phyloP scores from a whole-genome alignment of 78 protist genomes.

The Chrysochromulina parva region DNA sequence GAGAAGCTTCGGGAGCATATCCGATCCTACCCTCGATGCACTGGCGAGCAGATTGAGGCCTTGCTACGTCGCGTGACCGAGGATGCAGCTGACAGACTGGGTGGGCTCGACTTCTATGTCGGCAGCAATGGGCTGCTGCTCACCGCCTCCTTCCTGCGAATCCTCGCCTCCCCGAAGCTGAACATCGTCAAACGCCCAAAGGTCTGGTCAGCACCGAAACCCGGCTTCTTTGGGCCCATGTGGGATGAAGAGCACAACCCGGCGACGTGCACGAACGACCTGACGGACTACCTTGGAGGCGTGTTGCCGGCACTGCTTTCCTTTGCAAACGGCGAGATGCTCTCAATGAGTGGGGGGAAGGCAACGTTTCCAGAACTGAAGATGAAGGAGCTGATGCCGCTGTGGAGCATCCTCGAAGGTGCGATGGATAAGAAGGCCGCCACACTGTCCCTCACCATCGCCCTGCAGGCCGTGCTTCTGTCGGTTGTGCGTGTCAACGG shows the following conservation, averaged over 20 bases:
- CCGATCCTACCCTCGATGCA: neutral
- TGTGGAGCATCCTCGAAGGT: neutral
- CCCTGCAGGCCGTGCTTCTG: conserved; percentile 19
- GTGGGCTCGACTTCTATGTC: neutral
- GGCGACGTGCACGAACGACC: neutral
- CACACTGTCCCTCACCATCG: neutral
- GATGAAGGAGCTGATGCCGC: conserved; percentile 24
- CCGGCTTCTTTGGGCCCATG: conserved; percentile 21
- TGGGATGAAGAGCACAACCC: conserved; percentile 35
- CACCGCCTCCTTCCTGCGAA: conserved; percentile 14
- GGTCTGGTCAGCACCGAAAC: neutral
- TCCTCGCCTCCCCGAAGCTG: neutral
- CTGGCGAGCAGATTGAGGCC: neutral
- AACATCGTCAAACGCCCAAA: conserved; percentile 2
- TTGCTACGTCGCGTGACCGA: neutral
- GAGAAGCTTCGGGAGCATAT: too few relatives aligned
- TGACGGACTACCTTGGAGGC: conserved; percentile 7
- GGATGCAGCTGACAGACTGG: neutral
- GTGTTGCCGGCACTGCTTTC: neutral
- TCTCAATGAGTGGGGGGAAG: neutral
- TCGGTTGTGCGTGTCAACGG: conserved; percentile 21
- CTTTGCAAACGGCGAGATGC: conserved; percentile 24
- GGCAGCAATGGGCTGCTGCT: conserved; percentile 8
- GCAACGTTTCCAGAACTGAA: neutral
- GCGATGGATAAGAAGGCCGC: conserved; percentile 15